Conservation (phyloP, 2,329 filamentous ascomycete species). For the Diaporthe capsici region DNA sequence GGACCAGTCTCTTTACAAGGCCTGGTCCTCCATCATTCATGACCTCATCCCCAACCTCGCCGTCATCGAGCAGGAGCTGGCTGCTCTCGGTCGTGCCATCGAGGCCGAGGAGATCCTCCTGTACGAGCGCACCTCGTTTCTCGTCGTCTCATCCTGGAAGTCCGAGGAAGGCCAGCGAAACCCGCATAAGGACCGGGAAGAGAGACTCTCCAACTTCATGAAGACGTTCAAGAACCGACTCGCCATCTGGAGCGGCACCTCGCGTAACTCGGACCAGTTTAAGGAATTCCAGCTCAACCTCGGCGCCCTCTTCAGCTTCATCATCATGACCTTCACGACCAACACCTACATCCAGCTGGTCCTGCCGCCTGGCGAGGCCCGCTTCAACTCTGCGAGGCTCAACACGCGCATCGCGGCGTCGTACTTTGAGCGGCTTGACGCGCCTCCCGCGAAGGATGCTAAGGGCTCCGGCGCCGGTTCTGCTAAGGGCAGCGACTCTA, state of each 20-base stretch:
- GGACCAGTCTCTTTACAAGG: constrained; percentile 98
- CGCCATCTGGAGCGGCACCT: constrained; percentile 82
- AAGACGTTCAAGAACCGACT: constrained; percentile 96
- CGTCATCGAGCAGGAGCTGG: constrained; percentile 88
- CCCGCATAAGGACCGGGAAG: constrained; percentile 92
- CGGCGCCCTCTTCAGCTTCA: constrained; percentile 85
- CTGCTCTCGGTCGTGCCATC: constrained; percentile 85
- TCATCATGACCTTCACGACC: constrained; percentile 94
- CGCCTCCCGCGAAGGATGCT: constrained; percentile 55
- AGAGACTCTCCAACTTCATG: constrained; percentile 95
- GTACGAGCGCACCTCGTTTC: constrained; percentile 95
- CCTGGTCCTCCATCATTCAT: constrained; percentile 98
- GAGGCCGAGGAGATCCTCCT: constrained; percentile 94
- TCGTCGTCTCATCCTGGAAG: constrained; percentile 94
- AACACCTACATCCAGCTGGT: constrained; percentile 97
- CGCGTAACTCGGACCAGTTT: constrained; percentile 86
- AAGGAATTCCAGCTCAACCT: constrained; percentile 86
- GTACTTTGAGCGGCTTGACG: constrained; percentile 80
- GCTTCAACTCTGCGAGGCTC: constrained; percentile 90
- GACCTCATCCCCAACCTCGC: constrained; percentile 95
- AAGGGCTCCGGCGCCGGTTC: constrained; percentile 28
- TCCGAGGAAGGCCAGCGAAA: constrained; percentile 82
- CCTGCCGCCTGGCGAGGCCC: constrained; percentile 89
- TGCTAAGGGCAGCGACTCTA: constrained; percentile 37
- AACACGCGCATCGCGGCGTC: constrained; percentile 90